Evolutionary conservation across 1,284 basidiomycete species (phyloP).

Genomic region (Baeospora myosura): DNA sequence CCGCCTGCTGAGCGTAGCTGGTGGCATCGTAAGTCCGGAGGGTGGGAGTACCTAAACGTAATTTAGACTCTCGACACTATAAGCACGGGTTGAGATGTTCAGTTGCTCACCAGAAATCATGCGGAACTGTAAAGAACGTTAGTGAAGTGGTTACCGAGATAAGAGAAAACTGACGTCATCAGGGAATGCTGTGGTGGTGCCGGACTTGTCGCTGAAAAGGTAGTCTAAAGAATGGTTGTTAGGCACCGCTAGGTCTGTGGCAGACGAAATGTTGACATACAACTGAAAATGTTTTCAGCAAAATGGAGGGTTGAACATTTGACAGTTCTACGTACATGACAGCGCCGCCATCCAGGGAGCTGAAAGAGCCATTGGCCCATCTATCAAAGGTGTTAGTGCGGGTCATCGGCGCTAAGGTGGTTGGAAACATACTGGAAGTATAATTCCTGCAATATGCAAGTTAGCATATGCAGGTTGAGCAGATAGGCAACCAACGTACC

Average conservation of each 20-base stretch:
- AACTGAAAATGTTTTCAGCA: slow-evolving; percentile 16
- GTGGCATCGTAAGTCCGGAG: slow-evolving; percentile 27
- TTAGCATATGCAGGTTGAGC: background rate
- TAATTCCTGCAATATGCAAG: slow-evolving; percentile 27
- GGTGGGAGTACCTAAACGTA: slow-evolving; percentile 22
- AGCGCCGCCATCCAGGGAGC: slow-evolving; percentile 28
- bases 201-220: slow-evolving; percentile 18
- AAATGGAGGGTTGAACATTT: background rate
- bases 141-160: slow-evolving; percentile 1
- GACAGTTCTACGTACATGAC: slow-evolving; percentile 31
- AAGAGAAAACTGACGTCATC: slow-evolving; percentile 17
- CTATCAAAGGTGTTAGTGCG: slow-evolving; percentile 14
- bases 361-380: slow-evolving; percentile 32
- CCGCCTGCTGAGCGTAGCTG: slow-evolving; percentile 30
- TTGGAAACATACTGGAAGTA: slow-evolving; percentile 29
- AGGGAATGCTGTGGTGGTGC: slow-evolving; percentile 20
- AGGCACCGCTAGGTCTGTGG: background rate
- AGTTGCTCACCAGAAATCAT: slow-evolving; percentile 28
- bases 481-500: slow-evolving; percentile 18
- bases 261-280: slow-evolving; percentile 13
- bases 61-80: background rate
- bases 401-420: background rate
- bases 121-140: slow-evolving; percentile 17
- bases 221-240: slow-evolving; percentile 15
- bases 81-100: background rate